phyloP scores from a whole-genome alignment of 352 stramenopile species.

The Globisporangium uncinulatum region DNA sequence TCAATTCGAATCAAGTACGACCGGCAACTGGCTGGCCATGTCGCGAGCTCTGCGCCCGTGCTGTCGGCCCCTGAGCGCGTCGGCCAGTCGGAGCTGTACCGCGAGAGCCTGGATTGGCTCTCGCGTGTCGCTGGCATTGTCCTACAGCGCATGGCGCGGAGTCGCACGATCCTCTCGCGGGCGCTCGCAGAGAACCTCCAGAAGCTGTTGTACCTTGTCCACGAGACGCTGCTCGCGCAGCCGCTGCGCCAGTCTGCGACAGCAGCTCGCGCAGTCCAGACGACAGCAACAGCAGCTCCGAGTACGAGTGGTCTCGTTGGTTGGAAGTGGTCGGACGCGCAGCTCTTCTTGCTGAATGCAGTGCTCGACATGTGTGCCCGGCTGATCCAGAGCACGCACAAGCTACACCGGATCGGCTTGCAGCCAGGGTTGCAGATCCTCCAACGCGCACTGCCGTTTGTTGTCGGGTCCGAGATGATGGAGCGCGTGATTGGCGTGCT shows the following conservation, averaged over 20 bases:
- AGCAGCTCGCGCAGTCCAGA: neutral
- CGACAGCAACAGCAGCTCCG: constrained; percentile 1
- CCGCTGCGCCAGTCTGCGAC: constrained; percentile 18
- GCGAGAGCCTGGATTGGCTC: constrained; percentile 55
- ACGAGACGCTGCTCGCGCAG: constrained; percentile 51
- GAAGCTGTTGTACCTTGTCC: constrained; percentile 55
- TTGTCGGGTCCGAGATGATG: constrained; percentile 32
- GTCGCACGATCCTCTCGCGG: constrained; percentile 67
- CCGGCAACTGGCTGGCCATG: neutral
- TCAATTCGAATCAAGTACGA: constrained; percentile 64
- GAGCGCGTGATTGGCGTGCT: constrained; percentile 52
- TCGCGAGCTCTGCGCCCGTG: neutral
- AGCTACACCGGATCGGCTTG: constrained; percentile 64
- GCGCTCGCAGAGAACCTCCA: constrained; percentile 75
- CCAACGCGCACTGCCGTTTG: constrained; percentile 45
- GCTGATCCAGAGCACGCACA: constrained; percentile 73
- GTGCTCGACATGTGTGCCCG: constrained; percentile 70
- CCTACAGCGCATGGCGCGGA: constrained; percentile 69
- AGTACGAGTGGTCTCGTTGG: constrained; percentile 13
- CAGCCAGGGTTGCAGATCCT: constrained; percentile 66
- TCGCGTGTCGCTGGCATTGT: constrained; percentile 62
- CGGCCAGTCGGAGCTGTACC: constrained; percentile 31
- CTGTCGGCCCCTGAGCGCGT: constrained; percentile 15
- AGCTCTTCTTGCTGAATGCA: constrained; percentile 64
- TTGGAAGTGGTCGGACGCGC: constrained; percentile 46